These are phyloP conservation scores for Yamadazyma sp. DNA, from an alignment of 805 yeast species.

Conservation along the genomic window DNA sequence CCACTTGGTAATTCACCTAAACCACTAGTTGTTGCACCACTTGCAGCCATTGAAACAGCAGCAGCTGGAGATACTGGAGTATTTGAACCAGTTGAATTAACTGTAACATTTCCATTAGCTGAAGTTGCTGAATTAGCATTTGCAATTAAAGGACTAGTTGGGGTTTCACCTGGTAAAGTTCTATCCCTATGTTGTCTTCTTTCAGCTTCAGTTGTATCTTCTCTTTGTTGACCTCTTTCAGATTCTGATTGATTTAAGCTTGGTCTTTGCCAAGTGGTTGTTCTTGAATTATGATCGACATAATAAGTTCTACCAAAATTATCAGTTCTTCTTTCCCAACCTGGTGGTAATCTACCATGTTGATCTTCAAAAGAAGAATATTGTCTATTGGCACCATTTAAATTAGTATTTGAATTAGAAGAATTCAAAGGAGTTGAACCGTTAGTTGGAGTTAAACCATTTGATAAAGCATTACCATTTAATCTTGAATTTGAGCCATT, in stretches of 20 bases:
- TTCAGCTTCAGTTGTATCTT: constrained; percentile 76
- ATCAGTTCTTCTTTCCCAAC: constrained; percentile 99
- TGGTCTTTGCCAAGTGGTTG: constrained; percentile 99
- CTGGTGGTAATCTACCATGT: constrained; percentile 93
- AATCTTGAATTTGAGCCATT: constrained; percentile 14
- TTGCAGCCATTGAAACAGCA: constrained; percentile 65
- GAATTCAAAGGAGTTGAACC: constrained; percentile 10
- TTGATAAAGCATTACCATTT: constrained; percentile 1
- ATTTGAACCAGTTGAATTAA: constrained; percentile 41
- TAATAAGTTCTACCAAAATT: constrained; percentile 96
- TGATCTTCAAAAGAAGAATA: constrained; percentile 96
- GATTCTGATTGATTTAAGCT: constrained; percentile 75
- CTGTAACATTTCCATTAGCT: constrained; percentile 46
- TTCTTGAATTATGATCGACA: constrained; percentile 95
- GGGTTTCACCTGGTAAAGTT: constrained; percentile 70
- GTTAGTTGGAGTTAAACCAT: constrained; percentile 6
- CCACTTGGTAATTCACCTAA: constrained; percentile 97
- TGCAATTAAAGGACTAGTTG: constrained; percentile 31
- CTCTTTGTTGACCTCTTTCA: constrained; percentile 62
- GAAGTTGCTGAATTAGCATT: constrained; percentile 12
- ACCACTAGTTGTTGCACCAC: constrained; percentile 92
- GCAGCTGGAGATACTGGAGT: constrained; percentile 62
- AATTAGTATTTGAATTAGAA: constrained; percentile 2
- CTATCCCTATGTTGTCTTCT: constrained; percentile 88
- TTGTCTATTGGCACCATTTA: constrained; percentile 46